Evolutionary conservation across 2,329 filamentous ascomycete genomes (phyloP), one percentile per base, ranked within the genome.

Genomic region (Penicillium sp.): DNA sequence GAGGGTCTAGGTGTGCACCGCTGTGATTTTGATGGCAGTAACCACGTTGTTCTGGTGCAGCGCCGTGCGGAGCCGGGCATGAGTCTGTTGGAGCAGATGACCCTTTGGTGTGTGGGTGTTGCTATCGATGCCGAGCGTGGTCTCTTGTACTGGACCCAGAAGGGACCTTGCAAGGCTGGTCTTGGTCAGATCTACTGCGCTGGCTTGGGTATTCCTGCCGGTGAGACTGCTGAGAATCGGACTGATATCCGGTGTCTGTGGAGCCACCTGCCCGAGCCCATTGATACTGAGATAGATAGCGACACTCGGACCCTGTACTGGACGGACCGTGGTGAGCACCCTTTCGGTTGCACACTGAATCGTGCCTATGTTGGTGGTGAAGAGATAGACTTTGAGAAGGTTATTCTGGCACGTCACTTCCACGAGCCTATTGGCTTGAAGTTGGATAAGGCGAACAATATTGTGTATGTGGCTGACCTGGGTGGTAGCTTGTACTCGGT

Each of bases 81-180:
- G 6, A 29, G 17, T 6, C 26, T 52, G 8, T 12, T 46, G 49
- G 68, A 54, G 1, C 39, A 65, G 56, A 61, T 12, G 71, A 76
- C 47, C 31, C 53, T 68, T 4, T 80, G 77, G 77, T 80, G 77
- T 48, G 79, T 83, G 8, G 80, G 80, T 1, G 70, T 83, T 34
- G 62, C 74, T 0, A 67, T 83, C 0, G 72, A 73, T 3, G 64
- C 64, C 0, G 51, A 61, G 0, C 63, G 64, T 1, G 70, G 71
- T 13, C 70, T 73, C 37, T 68, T 83, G 40, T 82, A 77, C 68
- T 83, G 80, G 80, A 78, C 76, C 0, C 79, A 82, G 45, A 82
- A 83, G 57, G 80, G 80, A 0, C 64, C 69, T 0, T 71, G 73
- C 3, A 82, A 82, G 60, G 71, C 68, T 0, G 65, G 63, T 1